Base-by-base conservation (phyloP, 345 rosid species). In the Carallia brachiata region DNA sequence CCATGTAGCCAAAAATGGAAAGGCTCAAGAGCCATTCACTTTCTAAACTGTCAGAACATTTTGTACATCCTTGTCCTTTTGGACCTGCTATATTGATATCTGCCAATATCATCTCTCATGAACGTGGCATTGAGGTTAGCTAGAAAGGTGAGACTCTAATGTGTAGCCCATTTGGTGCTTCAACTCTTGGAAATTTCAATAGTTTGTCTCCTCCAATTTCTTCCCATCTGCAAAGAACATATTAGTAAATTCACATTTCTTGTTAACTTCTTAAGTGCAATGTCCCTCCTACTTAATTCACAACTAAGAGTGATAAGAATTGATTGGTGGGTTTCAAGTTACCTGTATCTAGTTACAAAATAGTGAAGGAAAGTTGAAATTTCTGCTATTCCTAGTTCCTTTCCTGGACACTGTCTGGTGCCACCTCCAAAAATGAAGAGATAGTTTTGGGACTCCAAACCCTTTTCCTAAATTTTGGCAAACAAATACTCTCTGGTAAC, bases 81-180 rank as follows among this genome's bases (percentile, higher is more conserved):
- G 44, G 31, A 36, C 52, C 27, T 28, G 9, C 30, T 62, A 10
- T 19, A 54, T 19, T 6, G 1, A 18, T 6, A 19, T 9, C 7
- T 54, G 19, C 23, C 19, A 23, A 23, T 23, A 23, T 23, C 23
- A 7, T 60, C 67, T 80, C 74, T 69, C 54, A 62, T 73, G 69
- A 79, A 75, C 69, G 67, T 73, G 23, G 62, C 73, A 70, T 7
- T 56, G 19, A 31, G 65, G 60, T 32, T 61, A 13, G 70, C 79
- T 65, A 82, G 86, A 84, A 72, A 70, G 83, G 68, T 63, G 88
- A 88, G 57, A 91, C 88, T 70, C 88, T 87, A 50, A 91, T 73
- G 83, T 89, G 97, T 2, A 88, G 75, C 32, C 98, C 98, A 69
- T 94, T 89, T 44, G 97, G 96, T 71, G 98, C 98, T 78, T 82